Evolutionary conservation across 2,329 filamentous ascomycete species (phyloP).

Genomic region (Penicillium sp.): DNA sequence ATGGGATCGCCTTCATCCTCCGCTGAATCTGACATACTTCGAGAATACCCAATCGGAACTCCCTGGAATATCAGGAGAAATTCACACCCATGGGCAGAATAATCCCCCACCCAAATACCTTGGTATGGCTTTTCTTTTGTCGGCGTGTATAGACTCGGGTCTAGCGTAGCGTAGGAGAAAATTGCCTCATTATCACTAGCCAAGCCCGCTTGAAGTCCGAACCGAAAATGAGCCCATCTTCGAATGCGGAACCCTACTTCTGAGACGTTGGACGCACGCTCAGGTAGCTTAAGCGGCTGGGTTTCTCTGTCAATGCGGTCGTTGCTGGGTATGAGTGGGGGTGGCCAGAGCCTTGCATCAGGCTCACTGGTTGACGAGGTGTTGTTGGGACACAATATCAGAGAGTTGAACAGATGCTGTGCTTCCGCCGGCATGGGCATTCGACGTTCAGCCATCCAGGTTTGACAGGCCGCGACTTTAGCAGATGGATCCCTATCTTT

Average conservation of each 20-base stretch:
- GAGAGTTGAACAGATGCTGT: constrained; percentile 59
- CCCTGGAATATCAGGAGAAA: constrained; percentile 79
- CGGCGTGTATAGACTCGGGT: constrained; percentile 71
- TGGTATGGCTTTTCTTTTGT: constrained; percentile 75
- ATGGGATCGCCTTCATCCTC: too few relatives aligned
- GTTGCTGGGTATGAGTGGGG: constrained; percentile 61
- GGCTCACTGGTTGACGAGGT: constrained; percentile 39
- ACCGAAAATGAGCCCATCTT: constrained; percentile 66
- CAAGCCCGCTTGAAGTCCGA: constrained; percentile 23
- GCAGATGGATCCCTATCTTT: constrained; percentile 27
- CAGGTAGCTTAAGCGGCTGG: constrained; percentile 31
- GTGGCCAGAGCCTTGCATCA: constrained; percentile 67
- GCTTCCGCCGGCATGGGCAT: constrained; percentile 53
- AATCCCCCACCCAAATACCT: constrained; percentile 91
- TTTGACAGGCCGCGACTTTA: constrained; percentile 24
- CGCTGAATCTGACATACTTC: background rate
- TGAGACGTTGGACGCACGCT: constrained; percentile 55
- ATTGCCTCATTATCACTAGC: constrained; percentile 44
- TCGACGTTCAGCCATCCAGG: constrained; percentile 39
- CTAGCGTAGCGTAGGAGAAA: constrained; percentile 66
- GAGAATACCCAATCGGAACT: constrained; percentile 34
- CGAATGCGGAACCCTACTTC: constrained; percentile 68
- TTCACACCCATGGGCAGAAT: constrained; percentile 81
- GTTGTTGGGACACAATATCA: constrained; percentile 58
- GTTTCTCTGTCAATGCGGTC: constrained; percentile 51